Conservation (phyloP, 148 eudicot species). For the Diospyros lotus region DNA sequence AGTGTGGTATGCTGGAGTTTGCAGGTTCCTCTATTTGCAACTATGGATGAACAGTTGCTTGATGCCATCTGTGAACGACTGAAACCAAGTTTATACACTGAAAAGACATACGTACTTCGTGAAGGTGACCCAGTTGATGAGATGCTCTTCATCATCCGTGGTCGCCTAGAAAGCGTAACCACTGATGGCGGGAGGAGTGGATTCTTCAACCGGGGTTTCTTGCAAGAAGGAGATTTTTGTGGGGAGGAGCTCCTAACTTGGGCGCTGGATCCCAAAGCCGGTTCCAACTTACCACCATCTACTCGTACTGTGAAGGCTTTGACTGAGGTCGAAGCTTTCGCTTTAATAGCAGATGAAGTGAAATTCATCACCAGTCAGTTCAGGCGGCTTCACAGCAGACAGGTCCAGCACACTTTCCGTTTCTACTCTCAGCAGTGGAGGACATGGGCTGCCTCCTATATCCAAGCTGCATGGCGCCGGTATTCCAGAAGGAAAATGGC, state of each 20-base stretch:
- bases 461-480: slow-evolving; percentile 41
- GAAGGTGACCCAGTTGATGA: slow-evolving; percentile 43
- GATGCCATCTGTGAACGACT: slow-evolving; percentile 42
- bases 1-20: neutral
- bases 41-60: slow-evolving; percentile 39
- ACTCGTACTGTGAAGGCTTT: slow-evolving; percentile 36
- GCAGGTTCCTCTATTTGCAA: slow-evolving; percentile 38
- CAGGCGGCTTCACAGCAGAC: slow-evolving; percentile 34
- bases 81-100: slow-evolving; percentile 38
- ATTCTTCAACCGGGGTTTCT: slow-evolving; percentile 33
- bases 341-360: slow-evolving; percentile 35
- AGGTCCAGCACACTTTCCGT: slow-evolving; percentile 39
- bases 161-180: slow-evolving; percentile 39
- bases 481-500: slow-evolving; percentile 28
- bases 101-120: slow-evolving; percentile 27
- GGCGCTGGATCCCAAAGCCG: slow-evolving; percentile 40
- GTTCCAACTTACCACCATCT: slow-evolving; percentile 33
- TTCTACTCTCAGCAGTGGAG: slow-evolving; percentile 47
- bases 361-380: slow-evolving; percentile 41
- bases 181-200: slow-evolving; percentile 45
- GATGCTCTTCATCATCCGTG: slow-evolving; percentile 41
- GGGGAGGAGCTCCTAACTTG: slow-evolving; percentile 44
- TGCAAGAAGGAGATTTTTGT: slow-evolving; percentile 39
- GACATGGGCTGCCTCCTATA: slow-evolving; percentile 39
- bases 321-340: slow-evolving; percentile 41